Evolutionary conservation across 1,284 basidiomycete genomes (phyloP).

Genomic region (Testicularia cyperi): DNA sequence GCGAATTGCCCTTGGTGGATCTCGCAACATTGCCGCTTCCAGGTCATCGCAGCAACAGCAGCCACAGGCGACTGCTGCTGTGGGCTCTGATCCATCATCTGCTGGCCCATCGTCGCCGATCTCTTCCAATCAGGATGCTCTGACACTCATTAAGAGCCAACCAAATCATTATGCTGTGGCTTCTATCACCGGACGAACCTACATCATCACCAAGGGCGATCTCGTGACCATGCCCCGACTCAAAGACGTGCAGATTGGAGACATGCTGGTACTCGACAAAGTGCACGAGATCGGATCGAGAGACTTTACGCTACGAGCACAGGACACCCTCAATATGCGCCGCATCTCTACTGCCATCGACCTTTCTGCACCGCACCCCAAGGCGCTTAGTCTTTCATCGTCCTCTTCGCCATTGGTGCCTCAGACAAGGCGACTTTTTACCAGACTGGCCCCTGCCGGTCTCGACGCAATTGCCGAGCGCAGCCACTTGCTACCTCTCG

Average conservation of each 20-base stretch:
- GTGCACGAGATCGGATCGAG: conserved; percentile 92
- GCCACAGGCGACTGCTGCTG: conserved; percentile 1
- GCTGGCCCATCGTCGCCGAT: conserved; percentile 1
- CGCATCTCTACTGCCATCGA: conserved; percentile 27
- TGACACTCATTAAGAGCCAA: conserved; percentile 65
- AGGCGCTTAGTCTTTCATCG: not conserved
- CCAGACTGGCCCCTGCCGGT: conserved; percentile 10
- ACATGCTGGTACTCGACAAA: conserved; percentile 77
- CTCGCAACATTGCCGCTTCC: conserved; percentile 1
- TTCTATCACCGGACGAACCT: conserved; percentile 81
- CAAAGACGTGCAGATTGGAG: conserved; percentile 70
- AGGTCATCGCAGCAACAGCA: not conserved
- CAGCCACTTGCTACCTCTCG: conserved; percentile 16
- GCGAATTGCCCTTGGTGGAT: too few relatives aligned
- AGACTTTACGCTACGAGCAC: conserved; percentile 81
- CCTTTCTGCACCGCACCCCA: conserved; percentile 2
- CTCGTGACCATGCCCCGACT: conserved; percentile 87
- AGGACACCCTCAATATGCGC: conserved; percentile 42
- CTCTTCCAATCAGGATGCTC: conserved; percentile 42
- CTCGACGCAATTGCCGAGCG: conserved; percentile 1
- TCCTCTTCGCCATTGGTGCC: not conserved
- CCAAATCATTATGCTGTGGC: conserved; percentile 84
- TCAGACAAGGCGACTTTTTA: conserved; percentile 24
- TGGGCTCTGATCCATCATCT: not conserved
- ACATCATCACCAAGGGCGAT: conserved; percentile 84